A percentile compares a stretch with the other conserved stretches of the same genome.
Evolutionary conservation across 805 yeast species (phyloP).

Genomic region (Candida patagonica): DNA sequence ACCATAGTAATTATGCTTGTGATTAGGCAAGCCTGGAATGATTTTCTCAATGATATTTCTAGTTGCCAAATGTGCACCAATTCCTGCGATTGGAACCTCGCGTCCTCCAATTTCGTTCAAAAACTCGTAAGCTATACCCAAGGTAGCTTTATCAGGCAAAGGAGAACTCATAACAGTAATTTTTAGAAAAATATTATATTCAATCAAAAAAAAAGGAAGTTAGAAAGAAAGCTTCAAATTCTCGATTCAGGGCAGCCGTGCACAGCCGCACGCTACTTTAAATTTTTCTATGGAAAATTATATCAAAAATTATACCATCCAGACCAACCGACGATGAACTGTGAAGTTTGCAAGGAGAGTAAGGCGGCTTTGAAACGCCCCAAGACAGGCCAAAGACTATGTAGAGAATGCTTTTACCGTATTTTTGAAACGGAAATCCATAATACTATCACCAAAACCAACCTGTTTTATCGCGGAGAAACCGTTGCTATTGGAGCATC

Average conservation of each 20-base stretch:
- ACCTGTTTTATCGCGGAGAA: conserved; percentile 73
- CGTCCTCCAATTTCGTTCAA: too few relatives aligned
- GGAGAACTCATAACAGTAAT: too few relatives aligned
- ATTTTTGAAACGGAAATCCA: conserved; percentile 96
- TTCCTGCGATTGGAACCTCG: too few relatives aligned
- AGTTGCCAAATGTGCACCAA: background rate
- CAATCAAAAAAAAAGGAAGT: background rate
- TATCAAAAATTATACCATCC: too few relatives aligned
- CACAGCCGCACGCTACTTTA: too few relatives aligned
- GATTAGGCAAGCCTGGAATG: conserved; percentile 15
- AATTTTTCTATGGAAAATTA: too few relatives aligned
- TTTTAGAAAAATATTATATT: too few relatives aligned
- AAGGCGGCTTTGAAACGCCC: conserved; percentile 89
- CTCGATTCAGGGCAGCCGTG: too few relatives aligned
- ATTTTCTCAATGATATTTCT: conserved; percentile 3
- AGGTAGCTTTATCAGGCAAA: too few relatives aligned
- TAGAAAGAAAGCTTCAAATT: background rate
- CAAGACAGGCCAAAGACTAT: conserved; percentile 78
- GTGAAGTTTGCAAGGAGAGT: conserved; percentile 76
- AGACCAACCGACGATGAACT: conserved; percentile 23
- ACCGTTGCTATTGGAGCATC: conserved; percentile 95
- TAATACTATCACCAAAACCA: conserved; percentile 64
- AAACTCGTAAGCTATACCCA: too few relatives aligned
- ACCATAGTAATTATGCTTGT: conserved; percentile 16
- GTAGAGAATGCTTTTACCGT: conserved; percentile 81